Percentiles rank a stretch among this genome's conserved stretches.
phyloP scores from a whole-genome alignment of 148 eudicot genomes.

The Nepenthes mirabilis region DNA sequence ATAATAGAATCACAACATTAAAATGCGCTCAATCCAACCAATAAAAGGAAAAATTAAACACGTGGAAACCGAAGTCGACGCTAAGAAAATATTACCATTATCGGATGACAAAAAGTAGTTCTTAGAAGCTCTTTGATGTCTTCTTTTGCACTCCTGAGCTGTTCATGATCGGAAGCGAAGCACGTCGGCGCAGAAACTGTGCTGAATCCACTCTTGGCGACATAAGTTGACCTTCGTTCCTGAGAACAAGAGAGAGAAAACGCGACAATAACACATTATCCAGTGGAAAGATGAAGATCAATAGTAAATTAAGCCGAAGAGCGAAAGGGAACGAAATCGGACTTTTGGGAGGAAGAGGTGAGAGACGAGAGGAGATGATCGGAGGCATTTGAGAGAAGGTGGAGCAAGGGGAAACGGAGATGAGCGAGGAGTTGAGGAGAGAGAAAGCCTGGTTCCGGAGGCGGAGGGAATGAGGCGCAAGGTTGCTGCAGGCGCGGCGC shows the following conservation, averaged over 20 bases:
- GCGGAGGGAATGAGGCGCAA: constrained; percentile 7
- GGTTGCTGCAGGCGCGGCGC: constrained; percentile 5
- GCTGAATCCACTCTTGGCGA: constrained; percentile 8
- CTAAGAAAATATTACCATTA: constrained; percentile 13
- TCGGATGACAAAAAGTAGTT: constrained; percentile 28
- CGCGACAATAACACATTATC: neutral
- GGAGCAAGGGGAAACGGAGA: neutral
- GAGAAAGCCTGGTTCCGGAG: neutral
- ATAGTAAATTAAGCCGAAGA: neutral
- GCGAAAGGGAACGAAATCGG: neutral
- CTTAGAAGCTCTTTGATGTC: constrained; percentile 29
- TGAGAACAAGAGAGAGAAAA: neutral
- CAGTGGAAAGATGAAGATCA: neutral
- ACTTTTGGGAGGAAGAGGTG: constrained; percentile 5
- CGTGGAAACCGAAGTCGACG: no score
- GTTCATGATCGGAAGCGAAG: constrained; percentile 19
- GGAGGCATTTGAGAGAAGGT: constrained; percentile 7
- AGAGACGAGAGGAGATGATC: constrained; percentile 10
- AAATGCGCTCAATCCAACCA: no score
- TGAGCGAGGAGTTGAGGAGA: neutral
- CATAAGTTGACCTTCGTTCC: constrained; percentile 2
- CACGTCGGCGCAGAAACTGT: constrained; percentile 15
- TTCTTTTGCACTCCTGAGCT: constrained; percentile 32
- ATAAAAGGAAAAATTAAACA: no score
- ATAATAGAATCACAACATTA: no score